Conservation (phyloP, 2,329 filamentous ascomycete genomes). For the Lecanicillium sp. region DNA sequence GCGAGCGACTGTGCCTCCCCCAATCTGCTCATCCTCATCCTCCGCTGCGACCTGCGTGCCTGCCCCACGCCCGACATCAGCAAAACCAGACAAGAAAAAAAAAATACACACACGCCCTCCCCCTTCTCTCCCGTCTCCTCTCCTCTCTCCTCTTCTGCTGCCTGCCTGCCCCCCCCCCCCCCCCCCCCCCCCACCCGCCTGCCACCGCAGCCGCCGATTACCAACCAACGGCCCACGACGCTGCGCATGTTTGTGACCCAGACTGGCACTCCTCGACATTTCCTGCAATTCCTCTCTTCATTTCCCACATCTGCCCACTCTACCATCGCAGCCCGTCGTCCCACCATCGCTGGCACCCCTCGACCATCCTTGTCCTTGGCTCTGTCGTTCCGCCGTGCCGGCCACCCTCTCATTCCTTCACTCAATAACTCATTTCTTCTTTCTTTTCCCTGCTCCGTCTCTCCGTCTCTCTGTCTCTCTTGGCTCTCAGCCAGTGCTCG, state of each 20-base stretch:
- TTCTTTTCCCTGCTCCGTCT: not conserved
- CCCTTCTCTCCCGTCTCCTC: too few species aligned
- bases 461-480: not conserved
- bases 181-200: too few species aligned
- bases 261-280: constrained; percentile 2
- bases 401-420: not conserved
- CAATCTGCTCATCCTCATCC: too few species aligned
- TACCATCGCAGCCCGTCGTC: constrained; percentile 6
- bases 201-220: constrained; percentile 8
- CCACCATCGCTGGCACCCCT: constrained; percentile 12
- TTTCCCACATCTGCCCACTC: constrained; percentile 12
- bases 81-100: not conserved
- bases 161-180: not conserved
- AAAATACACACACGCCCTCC: not conserved
- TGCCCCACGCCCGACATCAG: not conserved
- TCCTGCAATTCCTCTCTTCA: constrained; percentile 9
- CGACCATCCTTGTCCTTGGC: constrained; percentile 8
- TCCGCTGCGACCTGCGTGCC: too few species aligned
- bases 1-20: too few species aligned
- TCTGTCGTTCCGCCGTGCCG: constrained; percentile 5
- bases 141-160: too few species aligned
- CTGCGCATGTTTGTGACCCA: constrained; percentile 2
- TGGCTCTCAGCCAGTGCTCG: not conserved
- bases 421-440: not conserved
- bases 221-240: constrained; percentile 13